Base-by-base conservation (phyloP, 352 stramenopile species). In the Phytophthora constricta region DNA sequence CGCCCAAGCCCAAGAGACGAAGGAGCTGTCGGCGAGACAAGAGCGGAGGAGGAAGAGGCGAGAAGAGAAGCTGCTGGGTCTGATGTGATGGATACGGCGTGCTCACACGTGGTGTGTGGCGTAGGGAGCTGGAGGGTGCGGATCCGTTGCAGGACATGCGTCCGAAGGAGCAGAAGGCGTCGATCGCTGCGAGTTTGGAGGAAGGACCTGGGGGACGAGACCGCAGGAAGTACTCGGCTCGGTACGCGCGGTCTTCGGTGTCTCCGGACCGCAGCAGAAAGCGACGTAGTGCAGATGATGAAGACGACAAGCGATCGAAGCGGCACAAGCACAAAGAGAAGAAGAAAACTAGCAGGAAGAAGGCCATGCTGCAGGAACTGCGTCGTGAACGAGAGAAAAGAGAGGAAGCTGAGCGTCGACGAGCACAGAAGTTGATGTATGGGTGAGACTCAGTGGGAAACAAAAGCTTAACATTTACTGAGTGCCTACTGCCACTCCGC, bases 121-220 rank as follows among this genome's bases (percentile, higher is more conserved):
- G 33, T 55, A 89, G 78, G 57, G 67, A 80, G 13, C 57, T 85
- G 25, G 58, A 74, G 19, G 34, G 31, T 25, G 49, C 64, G 22
- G 78, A 87, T 42, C 80, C 76, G 4, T 59, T 85, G 43, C 65
- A 62, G 10, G 39, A 80, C 43, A 89, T 85, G 78, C 76, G 75
- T 27, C 66, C 74, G 11, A 66, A 67, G 19, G 25, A 65, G 54
- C 42, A 57, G 8, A 33, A 66, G 34, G n/a, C 4, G 11, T 45
- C 37, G 9, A 20, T 45, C 7, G 37, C 10, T 17, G 17, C 11
- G 16, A 45, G 37, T 31, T 37, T 37, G 33, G 58, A 67, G 11
- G 50, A 65, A 48, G 72, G 59, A 54, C 51, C 39, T 54, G 48
- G 13, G 39, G 68, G 53, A 4, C 62, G 74, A 51, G 70, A 82